Evolutionary conservation across 495 filamentous ascomycete genomes (phyloP).

Genomic region (Penicillium longicatenatum): DNA sequence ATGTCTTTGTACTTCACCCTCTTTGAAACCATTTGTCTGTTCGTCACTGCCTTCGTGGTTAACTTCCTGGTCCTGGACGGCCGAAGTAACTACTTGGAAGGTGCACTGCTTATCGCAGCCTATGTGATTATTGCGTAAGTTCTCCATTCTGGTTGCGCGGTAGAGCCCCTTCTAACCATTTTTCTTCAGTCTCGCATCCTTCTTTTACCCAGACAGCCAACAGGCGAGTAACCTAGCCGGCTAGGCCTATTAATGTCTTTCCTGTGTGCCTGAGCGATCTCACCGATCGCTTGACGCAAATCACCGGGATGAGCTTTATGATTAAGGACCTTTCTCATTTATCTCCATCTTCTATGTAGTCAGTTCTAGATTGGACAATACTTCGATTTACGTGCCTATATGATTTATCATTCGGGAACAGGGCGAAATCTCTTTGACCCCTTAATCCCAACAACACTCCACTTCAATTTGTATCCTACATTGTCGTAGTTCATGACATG

Average conservation of each 20-base stretch:
- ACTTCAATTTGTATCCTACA: background rate
- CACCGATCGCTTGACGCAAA: background rate
- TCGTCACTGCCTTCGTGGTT: conserved; percentile 83
- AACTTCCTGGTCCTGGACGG: conserved; percentile 91
- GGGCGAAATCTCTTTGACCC: conserved; percentile 3
- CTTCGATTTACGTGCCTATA: background rate
- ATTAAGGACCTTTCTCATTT: background rate
- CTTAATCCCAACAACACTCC: background rate
- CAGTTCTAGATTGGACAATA: conserved; percentile 9
- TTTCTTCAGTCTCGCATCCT: conserved; percentile 33
- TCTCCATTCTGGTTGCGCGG: background rate
- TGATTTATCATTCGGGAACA: background rate
- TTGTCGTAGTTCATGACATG: background rate
- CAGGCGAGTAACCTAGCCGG: conserved; percentile 32
- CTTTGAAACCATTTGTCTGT: conserved; percentile 86
- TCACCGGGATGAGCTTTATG: background rate
- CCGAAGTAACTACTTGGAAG: conserved; percentile 86
- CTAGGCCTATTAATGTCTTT: background rate
- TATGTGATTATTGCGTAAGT: conserved; percentile 62
- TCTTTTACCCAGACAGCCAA: conserved; percentile 36
- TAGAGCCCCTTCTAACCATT: conserved; percentile 6
- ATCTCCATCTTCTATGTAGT: background rate
- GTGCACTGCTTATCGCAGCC: conserved; percentile 75
- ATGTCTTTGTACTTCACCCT: conserved; percentile 92
- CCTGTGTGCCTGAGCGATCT: background rate